A percentile compares a stretch with the other conserved stretches of the same genome.
Conservation (phyloP, 2,329 filamentous ascomycete species). For the Escovopsis sp. region DNA sequence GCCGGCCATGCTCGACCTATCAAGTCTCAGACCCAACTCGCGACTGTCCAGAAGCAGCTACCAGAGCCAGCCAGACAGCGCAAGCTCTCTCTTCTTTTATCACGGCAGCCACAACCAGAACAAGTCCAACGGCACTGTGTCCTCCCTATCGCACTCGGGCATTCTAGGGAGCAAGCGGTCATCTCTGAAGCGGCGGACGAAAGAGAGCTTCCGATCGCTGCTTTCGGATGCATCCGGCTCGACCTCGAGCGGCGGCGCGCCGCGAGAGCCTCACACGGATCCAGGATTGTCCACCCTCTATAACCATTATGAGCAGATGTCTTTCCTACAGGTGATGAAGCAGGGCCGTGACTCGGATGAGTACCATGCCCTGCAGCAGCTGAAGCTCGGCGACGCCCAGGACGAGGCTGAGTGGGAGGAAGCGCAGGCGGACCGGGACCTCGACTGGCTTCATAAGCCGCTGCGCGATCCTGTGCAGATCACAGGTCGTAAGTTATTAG, state of each 20-base stretch:
- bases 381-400: not conserved
- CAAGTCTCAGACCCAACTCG: constrained; percentile 23
- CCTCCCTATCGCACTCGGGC: constrained; percentile 17
- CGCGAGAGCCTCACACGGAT: constrained; percentile 3
- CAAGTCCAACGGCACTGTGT: constrained; percentile 27
- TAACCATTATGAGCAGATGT: constrained; percentile 42
- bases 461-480: constrained; percentile 6
- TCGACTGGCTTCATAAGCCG: constrained; percentile 5
- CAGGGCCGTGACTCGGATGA: constrained; percentile 8
- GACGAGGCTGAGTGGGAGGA: constrained; percentile 2
- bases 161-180: constrained; percentile 13
- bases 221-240: constrained; percentile 10
- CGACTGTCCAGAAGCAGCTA: constrained; percentile 15
- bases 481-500: constrained; percentile 6
- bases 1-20: constrained; percentile 34
- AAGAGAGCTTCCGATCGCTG: constrained; percentile 18
- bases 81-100: constrained; percentile 10
- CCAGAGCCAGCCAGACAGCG: constrained; percentile 16
- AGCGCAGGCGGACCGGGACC: constrained; percentile 2
- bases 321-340: constrained; percentile 28
- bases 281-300: constrained; percentile 35
- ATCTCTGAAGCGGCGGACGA: constrained; percentile 20
- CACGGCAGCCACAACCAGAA: constrained; percentile 14
- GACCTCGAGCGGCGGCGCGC: constrained; percentile 13
- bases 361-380: not conserved